These are phyloP conservation scores for Cryomyces antarcticus DNA, from an alignment of 495 filamentous ascomycete species.

Conservation along the genomic window DNA sequence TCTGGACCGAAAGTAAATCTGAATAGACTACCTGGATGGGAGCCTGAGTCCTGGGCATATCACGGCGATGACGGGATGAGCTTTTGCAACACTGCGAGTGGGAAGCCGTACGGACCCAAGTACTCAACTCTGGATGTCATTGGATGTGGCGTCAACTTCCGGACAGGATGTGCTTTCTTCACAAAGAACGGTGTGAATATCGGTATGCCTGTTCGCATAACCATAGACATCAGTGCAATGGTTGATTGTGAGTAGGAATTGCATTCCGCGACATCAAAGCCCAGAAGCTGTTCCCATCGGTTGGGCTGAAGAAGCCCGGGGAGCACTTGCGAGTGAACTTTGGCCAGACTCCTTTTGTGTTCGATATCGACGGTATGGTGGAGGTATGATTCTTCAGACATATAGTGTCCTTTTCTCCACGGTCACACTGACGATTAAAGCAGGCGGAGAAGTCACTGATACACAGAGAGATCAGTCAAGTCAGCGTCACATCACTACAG, in stretches of 20 bases:
- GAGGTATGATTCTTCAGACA: conserved; percentile 30
- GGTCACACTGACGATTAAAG: conserved; percentile 3
- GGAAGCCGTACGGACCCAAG: conserved; percentile 54
- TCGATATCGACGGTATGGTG: conserved; percentile 80
- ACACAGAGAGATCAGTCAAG: conserved; percentile 30
- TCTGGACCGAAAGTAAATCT: conserved; percentile 45
- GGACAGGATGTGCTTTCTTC: conserved; percentile 71
- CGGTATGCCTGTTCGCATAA: conserved; percentile 28
- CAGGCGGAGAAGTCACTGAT: conserved; percentile 44
- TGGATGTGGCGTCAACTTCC: conserved; percentile 88
- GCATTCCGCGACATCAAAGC: conserved; percentile 65
- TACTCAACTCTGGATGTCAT: conserved; percentile 64
- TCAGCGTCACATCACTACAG: conserved; percentile 34
- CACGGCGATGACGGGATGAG: conserved; percentile 90
- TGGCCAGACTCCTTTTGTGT: conserved; percentile 74
- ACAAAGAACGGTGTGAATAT: conserved; percentile 77
- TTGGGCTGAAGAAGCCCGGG: conserved; percentile 81
- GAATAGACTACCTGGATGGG: conserved; percentile 82
- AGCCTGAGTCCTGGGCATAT: conserved; percentile 89
- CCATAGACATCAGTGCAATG: not conserved
- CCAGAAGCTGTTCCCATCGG: conserved; percentile 56
- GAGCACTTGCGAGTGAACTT: conserved; percentile 82
- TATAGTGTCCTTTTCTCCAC: not conserved
- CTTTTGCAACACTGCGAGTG: conserved; percentile 53
- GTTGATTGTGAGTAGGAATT: conserved; percentile 29